These are phyloP conservation scores for Xylaria curta DNA, from an alignment of 495 filamentous ascomycete species.

Conservation along the genomic window DNA sequence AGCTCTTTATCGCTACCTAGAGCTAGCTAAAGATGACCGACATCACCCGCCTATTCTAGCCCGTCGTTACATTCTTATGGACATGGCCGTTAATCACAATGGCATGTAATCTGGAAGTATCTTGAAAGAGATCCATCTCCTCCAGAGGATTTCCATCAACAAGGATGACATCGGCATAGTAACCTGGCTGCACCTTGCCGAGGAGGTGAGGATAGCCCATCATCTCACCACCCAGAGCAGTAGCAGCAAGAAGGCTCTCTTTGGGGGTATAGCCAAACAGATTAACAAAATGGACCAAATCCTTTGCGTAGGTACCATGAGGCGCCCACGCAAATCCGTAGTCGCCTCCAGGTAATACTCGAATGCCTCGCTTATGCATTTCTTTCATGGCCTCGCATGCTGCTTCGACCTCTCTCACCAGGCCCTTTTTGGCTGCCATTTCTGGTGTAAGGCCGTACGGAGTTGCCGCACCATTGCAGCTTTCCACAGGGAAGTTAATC, in stretches of 20 bases:
- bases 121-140: slow-evolving; percentile 54
- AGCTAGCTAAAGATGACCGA: background rate
- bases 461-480: slow-evolving; percentile 43
- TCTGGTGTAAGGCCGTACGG: slow-evolving; percentile 54
- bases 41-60: background rate
- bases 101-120: slow-evolving; percentile 51
- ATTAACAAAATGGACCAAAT: slow-evolving; percentile 58
- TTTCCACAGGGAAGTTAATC: slow-evolving; percentile 55
- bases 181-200: slow-evolving; percentile 55
- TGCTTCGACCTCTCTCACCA: slow-evolving; percentile 51
- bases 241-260: slow-evolving; percentile 57
- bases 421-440: slow-evolving; percentile 54
- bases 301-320: slow-evolving; percentile 58
- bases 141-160: slow-evolving; percentile 58
- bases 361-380: slow-evolving; percentile 57
- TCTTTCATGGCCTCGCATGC: slow-evolving; percentile 51
- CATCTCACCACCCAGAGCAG: slow-evolving; percentile 53
- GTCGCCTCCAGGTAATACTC: slow-evolving; percentile 57
- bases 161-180: slow-evolving; percentile 55
- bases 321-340: slow-evolving; percentile 62
- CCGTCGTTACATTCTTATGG: slow-evolving; percentile 44
- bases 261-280: slow-evolving; percentile 58
- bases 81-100: slow-evolving; percentile 53
- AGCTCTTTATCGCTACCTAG: background rate
- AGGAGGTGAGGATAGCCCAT: slow-evolving; percentile 51